These are phyloP conservation scores for Penicillium rolfsii DNA, from an alignment of 2,329 filamentous ascomycete genomes.

Conservation along the genomic window DNA sequence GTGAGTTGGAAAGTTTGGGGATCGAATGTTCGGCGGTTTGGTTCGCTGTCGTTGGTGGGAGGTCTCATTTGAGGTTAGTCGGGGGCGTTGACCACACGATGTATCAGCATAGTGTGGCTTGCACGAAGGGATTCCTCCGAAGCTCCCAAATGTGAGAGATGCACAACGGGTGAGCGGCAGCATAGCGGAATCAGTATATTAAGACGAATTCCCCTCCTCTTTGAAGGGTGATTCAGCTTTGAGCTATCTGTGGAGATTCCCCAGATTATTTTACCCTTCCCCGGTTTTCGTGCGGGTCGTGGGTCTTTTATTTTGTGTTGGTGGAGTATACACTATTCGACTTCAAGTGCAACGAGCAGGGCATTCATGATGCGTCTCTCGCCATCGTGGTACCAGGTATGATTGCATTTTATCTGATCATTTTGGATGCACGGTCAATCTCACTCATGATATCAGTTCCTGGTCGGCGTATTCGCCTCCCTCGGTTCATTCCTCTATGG, in stretches of 20 bases:
- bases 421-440: not conserved
- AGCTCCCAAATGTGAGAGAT: too few species aligned
- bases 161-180: not conserved
- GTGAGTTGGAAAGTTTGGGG: not conserved
- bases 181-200: not conserved
- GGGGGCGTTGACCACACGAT: not conserved
- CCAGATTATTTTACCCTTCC: constrained; percentile 23
- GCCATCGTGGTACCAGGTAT: constrained; percentile 61
- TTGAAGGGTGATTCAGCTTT: not conserved
- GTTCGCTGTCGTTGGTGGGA: not conserved
- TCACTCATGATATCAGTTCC: constrained; percentile 48
- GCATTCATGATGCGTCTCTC: constrained; percentile 55
- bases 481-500: constrained; percentile 62
- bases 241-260: constrained; percentile 26
- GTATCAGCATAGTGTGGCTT: constrained; percentile 10
- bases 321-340: not conserved
- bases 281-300: constrained; percentile 18
- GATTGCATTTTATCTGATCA: not conserved
- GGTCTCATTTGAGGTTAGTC: constrained; percentile 3
- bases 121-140: constrained; percentile 13
- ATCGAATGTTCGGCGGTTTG: not conserved
- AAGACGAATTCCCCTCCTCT: not conserved
- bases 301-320: constrained; percentile 5
- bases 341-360: not conserved
- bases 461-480: constrained; percentile 62